Evolutionary conservation across 2,329 filamentous ascomycete species (phyloP), one percentile per base, ranked within the genome.

Genomic region (Colletotrichum aenigma): DNA sequence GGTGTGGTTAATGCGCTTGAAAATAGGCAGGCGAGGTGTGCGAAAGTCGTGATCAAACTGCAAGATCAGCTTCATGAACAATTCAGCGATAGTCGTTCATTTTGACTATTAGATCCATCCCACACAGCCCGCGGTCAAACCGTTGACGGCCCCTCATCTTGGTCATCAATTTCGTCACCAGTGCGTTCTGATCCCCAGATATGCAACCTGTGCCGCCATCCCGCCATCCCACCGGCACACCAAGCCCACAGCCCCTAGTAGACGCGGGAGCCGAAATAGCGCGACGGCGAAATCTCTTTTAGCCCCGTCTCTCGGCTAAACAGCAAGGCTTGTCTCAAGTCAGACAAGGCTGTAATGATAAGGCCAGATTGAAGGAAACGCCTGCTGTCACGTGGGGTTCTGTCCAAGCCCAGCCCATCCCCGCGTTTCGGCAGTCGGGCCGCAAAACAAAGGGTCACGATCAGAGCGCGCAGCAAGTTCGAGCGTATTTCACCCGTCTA

Each of bases 181-280:
- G 16, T 21, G 30, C 21, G 28, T 24, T 52, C 12, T 38, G 38
- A 30, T 43, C 5, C 24, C 66, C 8, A 28, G 16, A 26, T 24
- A 16, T 26, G 34, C 36, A 28, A 48, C 15, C 18, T 58, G 34
- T 30, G 21, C 48, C 36, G 24, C 15, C 28, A 72, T 75, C 68
- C 68, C 62, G 66, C 72, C 38, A 72, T 75, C 68, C 68, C 68
- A 75, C 72, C 62, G 55, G 68, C 68, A 71, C 38, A 56, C 52
- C 13, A 69, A 28, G 48, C 30, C 24, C 18, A 24, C 69, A 32
- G 16, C 12, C n/a, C 7, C 6, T 28, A 48, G n/a, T 24, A 26
- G n/a, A 28, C 24, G 13, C 13, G 43, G 26, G 43, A 66, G 36
- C 62, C 62, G 62, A 52, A 26, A 66, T 12, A 28, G 30, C 43